Evolutionary conservation across 2,329 filamentous ascomycete genomes (phyloP).

Genomic region (Epichloe typhina): DNA sequence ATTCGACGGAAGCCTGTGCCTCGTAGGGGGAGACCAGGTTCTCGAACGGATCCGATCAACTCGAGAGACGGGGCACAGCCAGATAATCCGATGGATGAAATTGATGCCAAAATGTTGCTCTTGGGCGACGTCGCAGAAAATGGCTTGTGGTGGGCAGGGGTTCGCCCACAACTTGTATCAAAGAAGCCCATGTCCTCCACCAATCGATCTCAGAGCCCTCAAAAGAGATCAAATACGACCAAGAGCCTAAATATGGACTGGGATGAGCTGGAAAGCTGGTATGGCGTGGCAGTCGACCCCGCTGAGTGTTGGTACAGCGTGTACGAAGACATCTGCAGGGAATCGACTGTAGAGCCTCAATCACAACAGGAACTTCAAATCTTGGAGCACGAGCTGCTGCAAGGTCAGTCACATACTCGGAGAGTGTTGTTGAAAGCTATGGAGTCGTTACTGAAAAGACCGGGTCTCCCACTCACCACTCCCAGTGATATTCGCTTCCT

Average conservation of each 20-base stretch:
- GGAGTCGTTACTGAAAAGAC: constrained; percentile 68
- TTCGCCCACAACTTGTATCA: constrained; percentile 10
- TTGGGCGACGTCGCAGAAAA: constrained; percentile 70
- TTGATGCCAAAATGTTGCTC: constrained; percentile 63
- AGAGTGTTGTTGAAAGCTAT: constrained; percentile 62
- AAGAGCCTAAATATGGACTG: constrained; percentile 56
- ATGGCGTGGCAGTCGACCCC: constrained; percentile 53
- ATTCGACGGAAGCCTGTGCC: constrained; percentile 16
- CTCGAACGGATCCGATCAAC: neutral
- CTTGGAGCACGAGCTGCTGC: constrained; percentile 34
- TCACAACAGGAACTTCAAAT: constrained; percentile 25
- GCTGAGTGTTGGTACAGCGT: constrained; percentile 52
- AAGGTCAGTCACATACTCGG: constrained; percentile 56
- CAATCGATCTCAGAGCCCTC: constrained; percentile 1
- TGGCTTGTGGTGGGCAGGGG: constrained; percentile 68
- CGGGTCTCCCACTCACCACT: constrained; percentile 53
- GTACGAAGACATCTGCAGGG: constrained; percentile 36
- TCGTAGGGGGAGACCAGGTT: constrained; percentile 4
- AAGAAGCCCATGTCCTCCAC: neutral
- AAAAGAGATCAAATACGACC: neutral
- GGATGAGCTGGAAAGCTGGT: constrained; percentile 60
- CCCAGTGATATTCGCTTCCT: constrained; percentile 65
- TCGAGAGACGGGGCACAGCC: constrained; percentile 8
- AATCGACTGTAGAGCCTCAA: constrained; percentile 16
- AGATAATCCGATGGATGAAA: constrained; percentile 26